A percentile compares a stretch with the other conserved stretches of the same genome.
phyloP scores from a whole-genome alignment of 1,139 yeast genomes.

The Cylindricascospora bacillispora region DNA sequence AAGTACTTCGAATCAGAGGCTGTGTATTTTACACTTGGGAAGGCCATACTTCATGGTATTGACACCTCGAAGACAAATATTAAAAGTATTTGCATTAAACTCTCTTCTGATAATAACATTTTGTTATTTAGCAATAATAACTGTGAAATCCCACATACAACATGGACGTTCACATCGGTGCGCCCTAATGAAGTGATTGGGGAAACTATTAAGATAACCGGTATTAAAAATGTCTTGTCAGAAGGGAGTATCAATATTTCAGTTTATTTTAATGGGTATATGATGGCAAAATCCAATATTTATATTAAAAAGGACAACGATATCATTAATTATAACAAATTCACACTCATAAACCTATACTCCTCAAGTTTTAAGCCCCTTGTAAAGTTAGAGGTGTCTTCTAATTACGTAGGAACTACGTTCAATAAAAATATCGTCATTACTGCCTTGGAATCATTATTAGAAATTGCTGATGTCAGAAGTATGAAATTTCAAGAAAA shows the following conservation, averaged over 20 bases:
- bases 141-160: slow-evolving; percentile 39
- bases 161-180: slow-evolving; percentile 73
- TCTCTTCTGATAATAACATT: slow-evolving; percentile 31
- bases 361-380: slow-evolving; percentile 19
- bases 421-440: slow-evolving; percentile 51
- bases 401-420: slow-evolving; percentile 60
- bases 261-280: slow-evolving; percentile 52
- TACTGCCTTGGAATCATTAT: too few relatives aligned
- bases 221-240: slow-evolving; percentile 32
- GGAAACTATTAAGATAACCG: slow-evolving; percentile 49
- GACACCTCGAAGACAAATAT: slow-evolving; percentile 12
- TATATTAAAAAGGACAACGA: slow-evolving; percentile 25
- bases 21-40: slow-evolving; percentile 45
- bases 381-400: slow-evolving; percentile 40
- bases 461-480: too few relatives aligned
- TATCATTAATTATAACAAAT: slow-evolving; percentile 27
- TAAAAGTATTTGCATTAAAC: slow-evolving; percentile 36
- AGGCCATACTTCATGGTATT: slow-evolving; percentile 27
- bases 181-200: slow-evolving; percentile 64
- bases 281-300: slow-evolving; percentile 41
- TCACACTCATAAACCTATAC: slow-evolving; percentile 22
- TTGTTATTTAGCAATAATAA: slow-evolving; percentile 56
- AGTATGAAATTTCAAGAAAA: slow-evolving; percentile 7
- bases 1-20: slow-evolving; percentile 48
- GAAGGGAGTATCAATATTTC: slow-evolving; percentile 47